Evolutionary conservation across 179 eudicot genomes (phyloP), one percentile per base, ranked within the genome.

Genomic region (Silene vulgaris): DNA sequence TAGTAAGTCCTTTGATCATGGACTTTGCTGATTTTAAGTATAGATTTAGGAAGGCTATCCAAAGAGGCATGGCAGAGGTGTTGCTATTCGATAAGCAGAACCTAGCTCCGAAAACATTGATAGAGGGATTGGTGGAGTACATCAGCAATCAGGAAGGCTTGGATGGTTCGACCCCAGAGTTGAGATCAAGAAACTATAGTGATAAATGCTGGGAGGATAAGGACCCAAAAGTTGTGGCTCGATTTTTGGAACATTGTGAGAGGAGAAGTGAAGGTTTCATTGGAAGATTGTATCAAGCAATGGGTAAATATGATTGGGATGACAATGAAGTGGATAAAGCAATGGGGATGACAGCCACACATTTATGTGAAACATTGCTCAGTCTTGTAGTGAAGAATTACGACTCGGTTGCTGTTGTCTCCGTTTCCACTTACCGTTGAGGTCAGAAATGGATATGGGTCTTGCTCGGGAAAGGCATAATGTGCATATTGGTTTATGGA

Each of bases 41-140:
- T n/a, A 82, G 80, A 19, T 68, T 88, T 71, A 61, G 77, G 20
- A 45, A 69, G 75, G 89, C 84, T 23, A 72, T 86, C 1, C 85
- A 72, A 73, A 80, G 73, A 48, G 88, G 90, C 21, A 81, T 87
- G 91, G 84, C 89, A 6, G 80, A 82, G 3, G 76, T 87, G 21
- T 84, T 90, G 89, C 72, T 87, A 7, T 82, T 77, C 71, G 68
- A 85, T 63, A 69, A 80, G 14, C 74, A 26, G 45, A 71, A 75
- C 32, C 77, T 30, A 28, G 85, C 84, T 43, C 96, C 91, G 2
- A 21, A 16, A 48, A 50, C 62, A 63, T 70, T 87, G 32, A 30
- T 83, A 8, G 62, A 88, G 48, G 93, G 93, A 12, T 78, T 87
- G 66, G 90, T 84, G 5, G 92, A 85, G 66, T 89, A 87, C 23